These are phyloP conservation scores for Pluteus cervinus DNA, from an alignment of 768 basidiomycete genomes.

Conservation along the genomic window DNA sequence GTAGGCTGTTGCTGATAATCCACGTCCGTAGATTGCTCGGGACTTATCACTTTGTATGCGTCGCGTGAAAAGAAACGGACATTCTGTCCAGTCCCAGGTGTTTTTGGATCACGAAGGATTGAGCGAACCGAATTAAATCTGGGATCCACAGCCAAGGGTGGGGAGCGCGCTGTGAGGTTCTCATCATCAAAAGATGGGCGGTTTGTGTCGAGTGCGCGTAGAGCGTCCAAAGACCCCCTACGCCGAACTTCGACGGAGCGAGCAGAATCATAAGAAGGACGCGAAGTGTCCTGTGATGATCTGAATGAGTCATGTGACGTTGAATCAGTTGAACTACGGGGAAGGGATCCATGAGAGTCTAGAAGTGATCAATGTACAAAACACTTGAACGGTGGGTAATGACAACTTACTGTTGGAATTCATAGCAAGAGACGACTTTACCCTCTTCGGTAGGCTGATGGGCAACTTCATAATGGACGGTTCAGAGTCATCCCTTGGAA, in stretches of 20 bases:
- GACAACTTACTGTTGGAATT: conserved; percentile 29
- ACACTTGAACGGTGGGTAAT: conserved; percentile 1
- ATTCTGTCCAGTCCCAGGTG: conserved; percentile 73
- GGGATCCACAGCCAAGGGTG: conserved; percentile 26
- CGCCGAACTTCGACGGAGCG: conserved; percentile 11
- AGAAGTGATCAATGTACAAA: background rate
- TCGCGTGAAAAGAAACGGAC: conserved; percentile 75
- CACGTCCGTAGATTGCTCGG: conserved; percentile 48
- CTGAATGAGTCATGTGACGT: no score
- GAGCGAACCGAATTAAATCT: conserved; percentile 56
- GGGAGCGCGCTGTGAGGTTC: conserved; percentile 18
- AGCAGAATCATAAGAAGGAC: conserved; percentile 11
- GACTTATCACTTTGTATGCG: conserved; percentile 58
- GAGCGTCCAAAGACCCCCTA: no score
- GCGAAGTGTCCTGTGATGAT: conserved; percentile 18
- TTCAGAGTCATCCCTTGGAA: conserved; percentile 35
- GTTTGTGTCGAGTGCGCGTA: no score
- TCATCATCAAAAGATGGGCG: no score
- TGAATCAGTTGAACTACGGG: background rate
- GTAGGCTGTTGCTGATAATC: conserved; percentile 28
- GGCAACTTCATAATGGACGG: conserved; percentile 27
- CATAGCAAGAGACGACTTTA: conserved; percentile 34
- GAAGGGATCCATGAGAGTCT: background rate
- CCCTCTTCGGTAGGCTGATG: conserved; percentile 43
- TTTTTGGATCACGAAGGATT: conserved; percentile 64